phyloP scores from a whole-genome alignment of 2,329 filamentous ascomycete genomes.

The Neonectria ditissima region DNA sequence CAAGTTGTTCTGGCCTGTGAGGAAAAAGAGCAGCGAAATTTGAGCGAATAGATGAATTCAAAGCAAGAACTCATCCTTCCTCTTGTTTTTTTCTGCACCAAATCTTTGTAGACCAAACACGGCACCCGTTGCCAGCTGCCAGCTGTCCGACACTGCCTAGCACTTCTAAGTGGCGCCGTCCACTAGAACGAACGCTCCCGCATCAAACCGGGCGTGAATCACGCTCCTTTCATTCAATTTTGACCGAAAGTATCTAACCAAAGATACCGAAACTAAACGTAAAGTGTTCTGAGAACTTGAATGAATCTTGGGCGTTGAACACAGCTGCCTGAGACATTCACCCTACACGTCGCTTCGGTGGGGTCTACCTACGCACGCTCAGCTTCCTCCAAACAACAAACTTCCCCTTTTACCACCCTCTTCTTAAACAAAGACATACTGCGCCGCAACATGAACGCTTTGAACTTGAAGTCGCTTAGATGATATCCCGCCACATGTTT shows the following conservation, averaged over 20 bases:
- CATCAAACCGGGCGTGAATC: background rate
- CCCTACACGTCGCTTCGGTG: background rate
- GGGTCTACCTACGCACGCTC: background rate
- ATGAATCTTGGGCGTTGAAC: background rate
- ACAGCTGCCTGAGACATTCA: background rate
- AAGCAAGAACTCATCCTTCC: background rate
- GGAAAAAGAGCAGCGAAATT: background rate
- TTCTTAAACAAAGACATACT: background rate
- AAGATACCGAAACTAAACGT: background rate
- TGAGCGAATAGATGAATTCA: background rate
- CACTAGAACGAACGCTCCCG: background rate
- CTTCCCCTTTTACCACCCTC: background rate
- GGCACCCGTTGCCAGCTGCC: slow-evolving; percentile 1
- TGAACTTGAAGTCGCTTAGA: background rate
- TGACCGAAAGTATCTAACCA: background rate
- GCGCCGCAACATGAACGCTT: background rate
- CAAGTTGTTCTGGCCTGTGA: background rate
- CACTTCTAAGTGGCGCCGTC: no score
- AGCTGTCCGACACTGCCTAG: background rate
- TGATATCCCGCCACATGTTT: background rate
- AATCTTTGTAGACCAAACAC: background rate
- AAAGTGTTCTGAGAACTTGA: background rate
- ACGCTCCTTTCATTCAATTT: background rate
- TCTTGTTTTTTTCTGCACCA: background rate
- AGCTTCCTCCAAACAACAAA: background rate